Evolutionary conservation across 1,284 basidiomycete species (phyloP), one percentile per base, ranked within the genome.

Genomic region (Cutaneotrichosporon spelunceum): DNA sequence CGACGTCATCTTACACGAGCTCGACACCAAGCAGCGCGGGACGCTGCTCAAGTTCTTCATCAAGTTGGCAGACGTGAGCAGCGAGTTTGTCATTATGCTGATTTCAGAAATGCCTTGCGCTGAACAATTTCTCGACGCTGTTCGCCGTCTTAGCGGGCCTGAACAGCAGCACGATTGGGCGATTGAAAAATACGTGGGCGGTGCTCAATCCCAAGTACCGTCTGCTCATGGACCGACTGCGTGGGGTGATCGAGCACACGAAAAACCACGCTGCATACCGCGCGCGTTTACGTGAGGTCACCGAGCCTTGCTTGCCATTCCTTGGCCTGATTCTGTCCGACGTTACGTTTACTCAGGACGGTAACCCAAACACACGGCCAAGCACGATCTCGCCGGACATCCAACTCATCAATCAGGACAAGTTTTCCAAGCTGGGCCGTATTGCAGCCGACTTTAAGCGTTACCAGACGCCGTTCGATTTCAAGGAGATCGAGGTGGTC

Each of bases 71-170:
- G 94, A 98, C 71, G 93, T 95, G 68, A 78, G 91, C 82, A 29
- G 34, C 33, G 58, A 53, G 47, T 62, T n/a, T 53, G 44, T 67
- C 24, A 11, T 21, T n/a, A 23, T 5, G 49, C 55, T 61, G 27
- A 52, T 56, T 59, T n/a, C 68, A 97, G 93, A 89, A 90, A 52
- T 99, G 95, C 79, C 87, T 92, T 53, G 79, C 81, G 19, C 79
- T 99, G 67, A 90, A 95, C 75, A 99, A 99, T 79, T 99, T 92
- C 79, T 95, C 93, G 14, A 90, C 89, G 14, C 90, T 98, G 86
- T 92, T 93, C 72, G 93, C 95, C 30, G 92, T 99, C 60, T 87
- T 96, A 11, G 95, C 93, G 4, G 96, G 93, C 2, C 83, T 99
- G 57, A 97, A 97, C 71, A 93, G 91, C 9, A 90, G 93, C 33